Evolutionary conservation across 2,329 filamentous ascomycete species (phyloP), one percentile per base, ranked within the genome.

Genomic region (Albifimbria verrucaria): DNA sequence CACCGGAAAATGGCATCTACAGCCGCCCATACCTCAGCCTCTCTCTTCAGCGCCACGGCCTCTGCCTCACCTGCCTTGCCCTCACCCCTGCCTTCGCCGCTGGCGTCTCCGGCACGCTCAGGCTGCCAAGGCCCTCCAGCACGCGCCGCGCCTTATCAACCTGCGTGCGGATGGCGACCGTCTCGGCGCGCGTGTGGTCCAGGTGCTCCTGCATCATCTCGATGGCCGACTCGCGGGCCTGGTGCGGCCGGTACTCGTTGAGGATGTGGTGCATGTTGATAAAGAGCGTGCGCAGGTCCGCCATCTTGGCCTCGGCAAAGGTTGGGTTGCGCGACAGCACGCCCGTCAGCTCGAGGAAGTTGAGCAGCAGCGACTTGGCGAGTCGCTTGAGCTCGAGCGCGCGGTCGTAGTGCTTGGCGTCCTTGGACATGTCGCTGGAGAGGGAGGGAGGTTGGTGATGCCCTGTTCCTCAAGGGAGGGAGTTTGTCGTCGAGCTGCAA

Each of bases 231-330:
- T 97, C 92, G 44, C 93, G 77, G 22, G 92, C 92, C 73, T 97
- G 93, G 68, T 97, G 92, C 10, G 92, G 92, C 26, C 93, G 82
- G 72, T 96, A 97, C 69, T 96, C 87, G 69, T 99, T 99, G 59
- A 97, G 85, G 51, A 96, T 80, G 65, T 95, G 90, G 71, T 97
- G 92, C 65, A 95, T 88, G 69, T 97, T 97, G 69, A 93, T 86
- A 57, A 96, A 87, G 24, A 97, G 75, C 17, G 87, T 92, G 62
- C 88, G 81, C 26, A 99, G 72, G 68, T 97, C 88, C 44, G 84
- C 77, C 45, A 93, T 79, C 67, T 96, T 96, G 42, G 84, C 79
- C 23, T 81, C 77, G 49, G 85, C 88, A 67, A 87, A 61, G 42
- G 61, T 45, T 1, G 71, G 68, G 22, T 59, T 61, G 18, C 57